Evolutionary conservation across 495 filamentous ascomycete species (phyloP).

Genomic region (Penicillium desertorum): DNA sequence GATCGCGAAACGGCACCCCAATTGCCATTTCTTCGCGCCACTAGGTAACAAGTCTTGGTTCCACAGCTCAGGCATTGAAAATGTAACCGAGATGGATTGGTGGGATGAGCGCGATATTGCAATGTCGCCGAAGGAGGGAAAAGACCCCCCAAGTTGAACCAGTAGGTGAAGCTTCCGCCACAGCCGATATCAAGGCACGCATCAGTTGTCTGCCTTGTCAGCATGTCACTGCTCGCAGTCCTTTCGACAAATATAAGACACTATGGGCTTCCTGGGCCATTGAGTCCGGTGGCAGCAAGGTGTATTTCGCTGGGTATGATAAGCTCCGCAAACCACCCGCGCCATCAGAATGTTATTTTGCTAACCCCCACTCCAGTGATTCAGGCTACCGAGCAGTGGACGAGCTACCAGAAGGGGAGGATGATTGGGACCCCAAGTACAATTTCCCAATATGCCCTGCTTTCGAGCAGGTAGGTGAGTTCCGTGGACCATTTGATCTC

Average conservation of each 20-base stretch:
- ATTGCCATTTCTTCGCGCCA: constrained; percentile 85
- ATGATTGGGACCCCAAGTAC: constrained; percentile 73
- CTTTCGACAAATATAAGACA: constrained; percentile 68
- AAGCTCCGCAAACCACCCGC: not conserved
- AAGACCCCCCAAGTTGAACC: constrained; percentile 25
- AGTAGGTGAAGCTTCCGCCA: constrained; percentile 30
- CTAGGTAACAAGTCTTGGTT: constrained; percentile 92
- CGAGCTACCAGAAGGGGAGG: constrained; percentile 58
- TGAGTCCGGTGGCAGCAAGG: constrained; percentile 58
- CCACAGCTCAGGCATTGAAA: constrained; percentile 58
- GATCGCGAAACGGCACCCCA: constrained; percentile 69
- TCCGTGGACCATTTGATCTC: constrained; percentile 85
- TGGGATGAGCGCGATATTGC: constrained; percentile 81
- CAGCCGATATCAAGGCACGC: constrained; percentile 62
- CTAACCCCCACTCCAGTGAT: constrained; percentile 41
- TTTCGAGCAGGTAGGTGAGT: constrained; percentile 81
- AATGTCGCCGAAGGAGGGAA: constrained; percentile 45
- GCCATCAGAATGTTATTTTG: not conserved
- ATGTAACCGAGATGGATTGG: constrained; percentile 92
- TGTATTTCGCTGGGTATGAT: constrained; percentile 49
- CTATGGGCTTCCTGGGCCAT: constrained; percentile 90
- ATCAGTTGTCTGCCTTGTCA: constrained; percentile 85
- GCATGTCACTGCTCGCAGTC: constrained; percentile 68
- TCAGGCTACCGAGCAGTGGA: constrained; percentile 85
- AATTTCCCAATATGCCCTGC: constrained; percentile 77